These are phyloP conservation scores for Apiospora kogelbergensis DNA, from an alignment of 2,329 filamentous ascomycete genomes.

Conservation along the genomic window DNA sequence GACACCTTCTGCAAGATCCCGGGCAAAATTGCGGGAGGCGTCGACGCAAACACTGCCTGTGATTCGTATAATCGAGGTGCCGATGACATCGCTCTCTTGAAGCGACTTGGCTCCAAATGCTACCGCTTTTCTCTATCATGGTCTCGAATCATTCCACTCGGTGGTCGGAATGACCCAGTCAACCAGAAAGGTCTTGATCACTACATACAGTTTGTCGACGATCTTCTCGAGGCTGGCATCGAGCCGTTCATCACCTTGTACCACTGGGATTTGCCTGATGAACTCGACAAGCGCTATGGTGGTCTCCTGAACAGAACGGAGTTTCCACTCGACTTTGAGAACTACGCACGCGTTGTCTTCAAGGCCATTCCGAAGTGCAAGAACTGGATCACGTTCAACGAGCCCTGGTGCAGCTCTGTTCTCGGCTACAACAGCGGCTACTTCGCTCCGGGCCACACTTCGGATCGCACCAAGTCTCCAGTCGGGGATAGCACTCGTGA, in stretches of 20 bases:
- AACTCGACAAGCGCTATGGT: constrained; percentile 76
- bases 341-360: constrained; percentile 77
- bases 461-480: constrained; percentile 68
- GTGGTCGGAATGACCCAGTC: constrained; percentile 77
- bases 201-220: constrained; percentile 78
- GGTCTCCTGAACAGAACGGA: constrained; percentile 79
- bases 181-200: constrained; percentile 77
- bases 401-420: constrained; percentile 83
- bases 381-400: constrained; percentile 89
- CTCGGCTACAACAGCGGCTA: constrained; percentile 76
- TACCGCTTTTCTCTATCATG: constrained; percentile 87
- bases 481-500: constrained; percentile 75
- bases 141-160: constrained; percentile 83
- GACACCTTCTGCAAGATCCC: constrained; percentile 81
- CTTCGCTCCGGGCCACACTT: constrained; percentile 81
- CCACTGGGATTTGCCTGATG: constrained; percentile 86
- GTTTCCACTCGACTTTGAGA: constrained; percentile 77
- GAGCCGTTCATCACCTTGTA: constrained; percentile 79
- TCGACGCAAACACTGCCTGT: constrained; percentile 75
- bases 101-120: constrained; percentile 67
- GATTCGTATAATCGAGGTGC: constrained; percentile 81
- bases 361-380: constrained; percentile 74
- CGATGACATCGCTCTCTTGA: constrained; percentile 77
- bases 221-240: constrained; percentile 74
- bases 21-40: constrained; percentile 80